These are phyloP conservation scores for Fusarium concolor DNA, from an alignment of 2,329 filamentous ascomycete genomes.

Conservation along the genomic window DNA sequence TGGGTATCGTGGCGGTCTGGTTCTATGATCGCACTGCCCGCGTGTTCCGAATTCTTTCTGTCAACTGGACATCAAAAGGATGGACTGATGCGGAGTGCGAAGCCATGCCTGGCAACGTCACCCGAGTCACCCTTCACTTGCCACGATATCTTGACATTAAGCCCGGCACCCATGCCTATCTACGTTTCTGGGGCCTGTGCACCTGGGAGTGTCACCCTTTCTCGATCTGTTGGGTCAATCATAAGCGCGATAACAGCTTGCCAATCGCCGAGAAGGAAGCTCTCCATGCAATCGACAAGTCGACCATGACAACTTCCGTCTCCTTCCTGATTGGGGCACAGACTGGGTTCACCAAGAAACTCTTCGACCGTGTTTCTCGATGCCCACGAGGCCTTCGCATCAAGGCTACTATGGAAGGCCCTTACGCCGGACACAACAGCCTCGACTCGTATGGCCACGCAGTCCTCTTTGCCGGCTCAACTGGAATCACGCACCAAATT, in stretches of 20 bases:
- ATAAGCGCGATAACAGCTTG: slow-evolving; percentile 57
- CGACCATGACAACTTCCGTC: slow-evolving; percentile 65
- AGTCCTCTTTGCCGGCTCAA: slow-evolving; percentile 90
- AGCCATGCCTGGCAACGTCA: slow-evolving; percentile 75
- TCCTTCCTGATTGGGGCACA: slow-evolving; percentile 89
- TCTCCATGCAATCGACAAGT: slow-evolving; percentile 54
- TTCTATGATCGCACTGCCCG: slow-evolving; percentile 74
- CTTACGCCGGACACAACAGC: slow-evolving; percentile 85
- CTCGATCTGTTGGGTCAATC: slow-evolving; percentile 79
- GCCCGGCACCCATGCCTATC: slow-evolving; percentile 80
- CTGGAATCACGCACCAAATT: slow-evolving; percentile 95
- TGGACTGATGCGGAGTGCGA: slow-evolving; percentile 75
- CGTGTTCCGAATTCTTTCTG: slow-evolving; percentile 71
- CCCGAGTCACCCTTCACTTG: slow-evolving; percentile 76
- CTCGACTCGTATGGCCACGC: slow-evolving; percentile 93
- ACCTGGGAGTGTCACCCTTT: slow-evolving; percentile 83
- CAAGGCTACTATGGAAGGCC: slow-evolving; percentile 85
- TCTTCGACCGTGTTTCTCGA: slow-evolving; percentile 76
- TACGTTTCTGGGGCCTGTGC: slow-evolving; percentile 75
- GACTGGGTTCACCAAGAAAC: slow-evolving; percentile 85
- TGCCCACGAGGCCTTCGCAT: slow-evolving; percentile 69
- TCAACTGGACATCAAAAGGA: slow-evolving; percentile 70
- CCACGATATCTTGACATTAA: slow-evolving; percentile 73
- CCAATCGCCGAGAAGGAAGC: slow-evolving; percentile 57
- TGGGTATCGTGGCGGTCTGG: slow-evolving; percentile 83